A percentile compares a stretch with the other conserved stretches of the same genome.
These are phyloP conservation scores for Macrophomina tecta DNA, from an alignment of 2,329 filamentous ascomycete species.

Conservation along the genomic window DNA sequence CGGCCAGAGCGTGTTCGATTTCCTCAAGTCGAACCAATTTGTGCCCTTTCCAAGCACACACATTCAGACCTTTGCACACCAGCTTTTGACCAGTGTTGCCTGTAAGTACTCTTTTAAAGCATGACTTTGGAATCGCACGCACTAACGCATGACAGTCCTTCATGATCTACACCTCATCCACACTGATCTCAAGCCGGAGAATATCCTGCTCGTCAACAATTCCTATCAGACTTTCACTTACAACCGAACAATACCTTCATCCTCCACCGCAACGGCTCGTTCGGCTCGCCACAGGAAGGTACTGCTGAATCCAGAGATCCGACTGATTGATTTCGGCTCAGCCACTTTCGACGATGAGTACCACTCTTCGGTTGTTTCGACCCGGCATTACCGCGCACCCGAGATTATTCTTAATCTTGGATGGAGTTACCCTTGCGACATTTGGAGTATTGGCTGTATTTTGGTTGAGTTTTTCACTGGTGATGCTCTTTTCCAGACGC, in stretches of 20 bases:
- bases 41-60: conserved; percentile 98
- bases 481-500: conserved; percentile 71
- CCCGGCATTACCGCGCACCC: conserved; percentile 69
- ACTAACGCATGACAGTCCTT: conserved; percentile 66
- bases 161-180: conserved; percentile 98
- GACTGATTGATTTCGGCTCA: conserved; percentile 71
- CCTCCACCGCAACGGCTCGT: conserved; percentile 63
- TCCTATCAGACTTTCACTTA: conserved; percentile 73
- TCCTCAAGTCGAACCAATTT: conserved; percentile 92
- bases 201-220: conserved; percentile 70
- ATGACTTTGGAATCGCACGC: conserved; percentile 27
- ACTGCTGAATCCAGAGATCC: conserved; percentile 68
- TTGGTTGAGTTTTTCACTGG: conserved; percentile 72
- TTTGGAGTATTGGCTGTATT: conserved; percentile 74
- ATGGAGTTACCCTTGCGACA: conserved; percentile 72
- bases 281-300: conserved; percentile 68
- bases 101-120: conserved; percentile 66
- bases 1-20: conserved; percentile 97
- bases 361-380: conserved; percentile 71
- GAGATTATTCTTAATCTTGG: conserved; percentile 72
- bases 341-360: conserved; percentile 73
- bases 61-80: conserved; percentile 94
- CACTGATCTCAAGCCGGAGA: conserved; percentile 75
- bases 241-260: conserved; percentile 70
- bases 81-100: conserved; percentile 96